Conservation (phyloP, 768 basidiomycete genomes). For the Termitomyces sp. region DNA sequence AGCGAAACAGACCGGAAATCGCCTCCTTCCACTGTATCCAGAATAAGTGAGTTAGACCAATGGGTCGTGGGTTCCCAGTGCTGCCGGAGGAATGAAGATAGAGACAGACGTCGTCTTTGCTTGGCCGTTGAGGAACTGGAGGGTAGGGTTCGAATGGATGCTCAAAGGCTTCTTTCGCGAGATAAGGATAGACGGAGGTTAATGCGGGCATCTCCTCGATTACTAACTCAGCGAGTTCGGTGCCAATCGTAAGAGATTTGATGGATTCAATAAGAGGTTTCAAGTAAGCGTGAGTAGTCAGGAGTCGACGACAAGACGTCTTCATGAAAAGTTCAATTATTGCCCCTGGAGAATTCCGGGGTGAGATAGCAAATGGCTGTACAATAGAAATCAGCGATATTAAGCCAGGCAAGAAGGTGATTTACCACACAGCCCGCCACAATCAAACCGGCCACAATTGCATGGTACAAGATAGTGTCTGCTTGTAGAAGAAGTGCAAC, state of each 20-base stretch:
- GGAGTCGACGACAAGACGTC: conserved; percentile 31
- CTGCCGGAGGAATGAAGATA: conserved; percentile 39
- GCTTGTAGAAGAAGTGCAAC: conserved; percentile 32
- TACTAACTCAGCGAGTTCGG: conserved; percentile 14
- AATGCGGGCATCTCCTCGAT: conserved; percentile 27
- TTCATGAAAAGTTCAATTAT: conserved; percentile 31
- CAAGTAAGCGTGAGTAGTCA: conserved; percentile 28
- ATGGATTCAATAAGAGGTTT: conserved; percentile 24
- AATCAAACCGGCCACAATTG: conserved; percentile 31
- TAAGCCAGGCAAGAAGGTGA: neutral
- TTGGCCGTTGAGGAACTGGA: conserved; percentile 2
- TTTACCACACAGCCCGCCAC: conserved; percentile 31
- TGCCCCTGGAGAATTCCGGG: conserved; percentile 31
- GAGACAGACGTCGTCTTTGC: conserved; percentile 13
- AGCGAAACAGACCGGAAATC: conserved; percentile 17
- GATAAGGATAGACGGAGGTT: conserved; percentile 10
- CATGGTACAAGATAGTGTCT: conserved; percentile 34
- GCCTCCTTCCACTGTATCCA: conserved; percentile 16
- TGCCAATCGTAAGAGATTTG: conserved; percentile 11
- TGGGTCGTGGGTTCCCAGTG: conserved; percentile 34
- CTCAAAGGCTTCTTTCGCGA: conserved; percentile 9
- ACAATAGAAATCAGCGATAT: neutral
- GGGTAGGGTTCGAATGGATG: conserved; percentile 13
- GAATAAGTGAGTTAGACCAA: conserved; percentile 24
- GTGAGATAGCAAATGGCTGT: conserved; percentile 38